Percentiles rank a stretch among this genome's conserved stretches.
phyloP scores from a whole-genome alignment of 306 rosid species.

The Inga leiocalycina region DNA sequence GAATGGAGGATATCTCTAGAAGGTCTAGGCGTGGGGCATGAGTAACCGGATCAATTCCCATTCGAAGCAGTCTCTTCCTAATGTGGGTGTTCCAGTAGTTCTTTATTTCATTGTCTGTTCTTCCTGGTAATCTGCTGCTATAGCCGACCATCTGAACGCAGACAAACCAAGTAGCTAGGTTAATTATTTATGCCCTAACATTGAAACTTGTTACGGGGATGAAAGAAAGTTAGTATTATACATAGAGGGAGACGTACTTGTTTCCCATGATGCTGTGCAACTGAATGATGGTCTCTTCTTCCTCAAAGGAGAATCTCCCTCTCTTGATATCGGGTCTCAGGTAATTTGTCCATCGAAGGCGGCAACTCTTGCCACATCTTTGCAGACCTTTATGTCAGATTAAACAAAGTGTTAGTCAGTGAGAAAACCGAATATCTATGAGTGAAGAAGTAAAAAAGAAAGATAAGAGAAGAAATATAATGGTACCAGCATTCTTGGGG shows the following conservation, averaged over 20 bases:
- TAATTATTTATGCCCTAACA: neutral
- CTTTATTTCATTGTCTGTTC: slow-evolving; percentile 94
- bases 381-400: slow-evolving; percentile 53
- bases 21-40: slow-evolving; percentile 87
- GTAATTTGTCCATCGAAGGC: slow-evolving; percentile 95
- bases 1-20: slow-evolving; percentile 67
- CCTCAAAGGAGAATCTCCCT: slow-evolving; percentile 93
- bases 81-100: slow-evolving; percentile 95
- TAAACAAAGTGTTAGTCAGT: neutral
- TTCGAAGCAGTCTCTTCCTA: slow-evolving; percentile 72
- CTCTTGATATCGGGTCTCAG: slow-evolving; percentile 91
- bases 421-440: neutral
- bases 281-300: slow-evolving; percentile 91
- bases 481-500: slow-evolving; percentile 83
- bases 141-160: slow-evolving; percentile 82
- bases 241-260: slow-evolving; percentile 56
- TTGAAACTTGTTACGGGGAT: neutral
- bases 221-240: neutral
- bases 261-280: slow-evolving; percentile 84
- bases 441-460: neutral
- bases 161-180: neutral
- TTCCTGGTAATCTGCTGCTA: slow-evolving; percentile 88
- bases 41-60: slow-evolving; percentile 93
- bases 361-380: slow-evolving; percentile 97
- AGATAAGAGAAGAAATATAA: neutral